These are phyloP conservation scores for Trichoderma atroviride DNA, from an alignment of 2,329 filamentous ascomycete genomes.

Conservation along the genomic window DNA sequence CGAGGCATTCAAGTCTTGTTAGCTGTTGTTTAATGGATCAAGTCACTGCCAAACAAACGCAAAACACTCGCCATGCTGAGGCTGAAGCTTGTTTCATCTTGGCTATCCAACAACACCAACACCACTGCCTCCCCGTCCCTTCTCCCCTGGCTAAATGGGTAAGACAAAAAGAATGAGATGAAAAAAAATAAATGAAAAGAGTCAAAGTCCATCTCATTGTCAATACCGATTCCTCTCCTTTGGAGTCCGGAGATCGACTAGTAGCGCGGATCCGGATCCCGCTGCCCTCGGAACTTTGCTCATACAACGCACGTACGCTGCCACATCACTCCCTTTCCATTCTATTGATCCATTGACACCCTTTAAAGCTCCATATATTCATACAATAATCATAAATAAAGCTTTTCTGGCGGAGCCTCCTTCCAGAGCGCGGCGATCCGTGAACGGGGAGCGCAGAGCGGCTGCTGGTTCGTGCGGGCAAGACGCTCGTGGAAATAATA, in stretches of 20 bases:
- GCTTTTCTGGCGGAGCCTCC: background rate
- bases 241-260: background rate
- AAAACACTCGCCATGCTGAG: background rate
- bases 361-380: background rate
- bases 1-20: background rate
- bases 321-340: background rate
- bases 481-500: slow-evolving; percentile 1
- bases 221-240: background rate
- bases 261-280: background rate
- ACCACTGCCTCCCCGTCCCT: background rate
- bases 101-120: background rate
- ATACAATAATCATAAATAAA: background rate
- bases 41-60: background rate
- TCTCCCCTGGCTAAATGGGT: background rate
- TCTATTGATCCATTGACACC: background rate
- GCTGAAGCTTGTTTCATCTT: background rate
- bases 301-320: background rate
- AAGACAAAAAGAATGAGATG: too few species aligned
- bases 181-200: background rate
- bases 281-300: background rate
- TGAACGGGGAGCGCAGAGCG: background rate
- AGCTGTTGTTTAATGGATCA: background rate
- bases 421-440: background rate
- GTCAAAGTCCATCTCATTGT: background rate
- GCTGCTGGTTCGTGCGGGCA: background rate